A percentile compares a stretch with the other conserved stretches of the same genome.
Evolutionary conservation across 1,139 yeast genomes (phyloP).

Genomic region (Candida tropicalis): DNA sequence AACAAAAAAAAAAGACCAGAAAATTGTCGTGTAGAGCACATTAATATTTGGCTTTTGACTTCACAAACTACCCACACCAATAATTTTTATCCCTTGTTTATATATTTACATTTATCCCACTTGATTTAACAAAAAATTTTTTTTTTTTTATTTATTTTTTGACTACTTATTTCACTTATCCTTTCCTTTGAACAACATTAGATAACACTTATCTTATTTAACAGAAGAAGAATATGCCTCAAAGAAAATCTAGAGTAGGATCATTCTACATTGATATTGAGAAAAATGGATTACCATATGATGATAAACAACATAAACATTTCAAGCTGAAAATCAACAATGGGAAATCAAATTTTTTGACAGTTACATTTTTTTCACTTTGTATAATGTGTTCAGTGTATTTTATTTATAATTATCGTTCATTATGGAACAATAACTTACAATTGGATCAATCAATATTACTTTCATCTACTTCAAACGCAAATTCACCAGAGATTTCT

Average conservation of each 20-base stretch:
- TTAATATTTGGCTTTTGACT: too few relatives aligned
- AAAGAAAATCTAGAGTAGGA: constrained; percentile 13
- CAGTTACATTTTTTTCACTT: neutral
- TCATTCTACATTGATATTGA: constrained; percentile 23
- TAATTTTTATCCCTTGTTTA: too few relatives aligned
- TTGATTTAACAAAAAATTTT: too few relatives aligned
- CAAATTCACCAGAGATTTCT: constrained; percentile 4
- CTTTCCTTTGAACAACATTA: too few relatives aligned
- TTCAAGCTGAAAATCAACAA: neutral
- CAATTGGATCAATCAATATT: constrained; percentile 11
- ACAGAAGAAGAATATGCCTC: constrained; percentile 6
- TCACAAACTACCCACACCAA: too few relatives aligned
- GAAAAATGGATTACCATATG: constrained; percentile 12
- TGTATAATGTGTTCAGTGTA: neutral
- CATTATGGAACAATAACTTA: constrained; percentile 3
- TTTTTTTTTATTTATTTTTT: too few relatives aligned
- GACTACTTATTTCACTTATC: too few relatives aligned
- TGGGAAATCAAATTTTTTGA: constrained; percentile 1
- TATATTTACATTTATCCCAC: too few relatives aligned
- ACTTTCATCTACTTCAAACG: constrained; percentile 5
- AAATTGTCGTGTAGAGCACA: too few relatives aligned
- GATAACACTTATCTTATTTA: too few relatives aligned
- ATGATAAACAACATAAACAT: constrained; percentile 4
- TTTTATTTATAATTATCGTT: constrained; percentile 1
- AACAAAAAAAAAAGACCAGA: too few relatives aligned